These are phyloP conservation scores for Ogataea kodamae DNA, from an alignment of 805 yeast species.

Conservation along the genomic window DNA sequence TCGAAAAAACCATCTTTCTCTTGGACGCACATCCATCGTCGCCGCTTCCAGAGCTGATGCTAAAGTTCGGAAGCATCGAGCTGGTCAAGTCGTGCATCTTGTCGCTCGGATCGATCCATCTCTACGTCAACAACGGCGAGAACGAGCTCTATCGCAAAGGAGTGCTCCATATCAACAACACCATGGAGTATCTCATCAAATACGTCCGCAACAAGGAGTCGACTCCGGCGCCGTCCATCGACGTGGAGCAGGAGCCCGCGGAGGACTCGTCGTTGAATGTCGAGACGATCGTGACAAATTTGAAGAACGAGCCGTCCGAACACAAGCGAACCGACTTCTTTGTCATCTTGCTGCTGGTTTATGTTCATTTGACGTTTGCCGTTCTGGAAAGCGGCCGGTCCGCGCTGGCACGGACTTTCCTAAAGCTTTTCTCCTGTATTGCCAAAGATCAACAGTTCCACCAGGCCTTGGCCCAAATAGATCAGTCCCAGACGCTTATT, in stretches of 20 bases:
- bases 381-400: conserved; percentile 54
- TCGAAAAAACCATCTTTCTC: conserved; percentile 48
- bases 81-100: conserved; percentile 57
- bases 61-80: conserved; percentile 54
- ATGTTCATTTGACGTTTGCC: conserved; percentile 52
- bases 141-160: conserved; percentile 51
- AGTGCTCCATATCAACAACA: conserved; percentile 50
- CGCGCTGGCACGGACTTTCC: conserved; percentile 37
- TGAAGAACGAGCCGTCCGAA: conserved; percentile 36
- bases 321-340: conserved; percentile 40
- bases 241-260: conserved; percentile 10
- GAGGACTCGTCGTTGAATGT: conserved; percentile 26
- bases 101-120: conserved; percentile 53
- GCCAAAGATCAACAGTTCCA: conserved; percentile 45
- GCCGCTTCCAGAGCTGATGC: conserved; percentile 59
- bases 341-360: conserved; percentile 48
- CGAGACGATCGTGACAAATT: conserved; percentile 34
- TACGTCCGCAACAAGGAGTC: conserved; percentile 36
- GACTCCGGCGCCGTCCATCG: conserved; percentile 13
- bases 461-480: conserved; percentile 41
- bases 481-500: conserved; percentile 46
- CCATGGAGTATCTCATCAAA: conserved; percentile 51
- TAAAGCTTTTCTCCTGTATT: conserved; percentile 47
- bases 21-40: conserved; percentile 58
- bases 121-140: conserved; percentile 53